Conservation (phyloP, 106 monocot species). For the Platanthera guangdongensis region DNA sequence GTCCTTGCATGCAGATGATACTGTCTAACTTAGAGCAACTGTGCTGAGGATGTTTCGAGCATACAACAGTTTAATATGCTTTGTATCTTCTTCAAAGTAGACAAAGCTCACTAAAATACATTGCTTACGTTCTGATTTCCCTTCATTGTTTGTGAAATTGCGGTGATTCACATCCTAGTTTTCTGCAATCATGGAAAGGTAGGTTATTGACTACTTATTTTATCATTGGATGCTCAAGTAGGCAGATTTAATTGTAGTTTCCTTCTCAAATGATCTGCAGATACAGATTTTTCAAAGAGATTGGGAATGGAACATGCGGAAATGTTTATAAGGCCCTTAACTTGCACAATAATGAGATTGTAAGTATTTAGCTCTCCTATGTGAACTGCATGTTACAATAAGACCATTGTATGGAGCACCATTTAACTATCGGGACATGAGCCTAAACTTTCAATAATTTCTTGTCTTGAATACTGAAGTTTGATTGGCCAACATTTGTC, state of each 20-base stretch:
- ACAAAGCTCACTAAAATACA: conserved; percentile 18
- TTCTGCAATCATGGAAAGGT: conserved; percentile 65
- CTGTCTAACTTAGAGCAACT: conserved; percentile 17
- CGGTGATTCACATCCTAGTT: conserved; percentile 9
- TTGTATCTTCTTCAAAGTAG: conserved; percentile 5
- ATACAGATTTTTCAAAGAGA: conserved; percentile 56
- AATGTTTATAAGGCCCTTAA: conserved; percentile 67
- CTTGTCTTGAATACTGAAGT: neutral
- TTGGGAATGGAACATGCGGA: conserved; percentile 94
- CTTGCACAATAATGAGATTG: conserved; percentile 54
- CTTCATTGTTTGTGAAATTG: conserved; percentile 27
- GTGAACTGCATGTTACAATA: neutral
- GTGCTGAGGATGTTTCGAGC: conserved; percentile 31
- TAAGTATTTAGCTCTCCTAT: conserved; percentile 21
- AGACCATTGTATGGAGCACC: neutral
- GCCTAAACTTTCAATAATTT: neutral
- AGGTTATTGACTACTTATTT: conserved; percentile 5
- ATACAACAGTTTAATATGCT: conserved; percentile 14
- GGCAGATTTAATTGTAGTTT: conserved; percentile 2
- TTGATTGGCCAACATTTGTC: neutral
- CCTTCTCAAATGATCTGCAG: conserved; percentile 27
- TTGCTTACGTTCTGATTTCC: conserved; percentile 12
- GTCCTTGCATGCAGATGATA: conserved; percentile 23
- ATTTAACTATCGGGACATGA: neutral
- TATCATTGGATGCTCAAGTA: neutral